phyloP scores from a whole-genome alignment of 768 basidiomycete genomes.

The Pleurotus tuber-regium region DNA sequence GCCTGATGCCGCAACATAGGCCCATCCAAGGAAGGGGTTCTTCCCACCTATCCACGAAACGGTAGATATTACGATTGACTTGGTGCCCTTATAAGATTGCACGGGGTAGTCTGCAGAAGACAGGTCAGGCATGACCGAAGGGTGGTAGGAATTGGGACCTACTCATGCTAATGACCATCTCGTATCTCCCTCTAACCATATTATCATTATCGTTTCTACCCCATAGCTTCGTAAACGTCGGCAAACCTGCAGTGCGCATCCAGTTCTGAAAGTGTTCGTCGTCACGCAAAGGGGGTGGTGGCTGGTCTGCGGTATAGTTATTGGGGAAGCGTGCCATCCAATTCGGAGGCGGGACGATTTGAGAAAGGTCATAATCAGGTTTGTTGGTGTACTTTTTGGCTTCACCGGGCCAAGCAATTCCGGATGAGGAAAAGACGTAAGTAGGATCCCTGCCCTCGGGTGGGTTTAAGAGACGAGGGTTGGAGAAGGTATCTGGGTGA shows the following conservation, averaged over 20 bases:
- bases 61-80: slow-evolving; percentile 95
- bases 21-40: slow-evolving; percentile 98
- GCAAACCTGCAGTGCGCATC: slow-evolving; percentile 98
- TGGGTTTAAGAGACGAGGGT: slow-evolving; percentile 52
- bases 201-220: slow-evolving; percentile 82
- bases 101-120: slow-evolving; percentile 85
- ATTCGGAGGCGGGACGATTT: slow-evolving; percentile 91
- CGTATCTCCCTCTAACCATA: slow-evolving; percentile 73
- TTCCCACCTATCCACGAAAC: slow-evolving; percentile 99
- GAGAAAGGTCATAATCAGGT: slow-evolving; percentile 54
- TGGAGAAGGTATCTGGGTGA: slow-evolving; percentile 71
- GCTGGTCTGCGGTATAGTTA: slow-evolving; percentile 60
- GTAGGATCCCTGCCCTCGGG: slow-evolving; percentile 38
- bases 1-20: slow-evolving; percentile 86
- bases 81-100: slow-evolving; percentile 86
- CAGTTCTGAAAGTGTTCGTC: slow-evolving; percentile 99
- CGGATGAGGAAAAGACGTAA: slow-evolving; percentile 72
- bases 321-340: slow-evolving; percentile 76
- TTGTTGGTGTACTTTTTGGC: slow-evolving; percentile 79
- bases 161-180: slow-evolving; percentile 81
- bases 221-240: slow-evolving; percentile 95
- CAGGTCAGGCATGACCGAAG: slow-evolving; percentile 14
- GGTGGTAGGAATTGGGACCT: slow-evolving; percentile 29
- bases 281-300: slow-evolving; percentile 66
- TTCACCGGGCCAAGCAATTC: slow-evolving; percentile 97